phyloP scores from a whole-genome alignment of 2,329 filamentous ascomycete genomes.

The Cladosporium halotolerans region DNA sequence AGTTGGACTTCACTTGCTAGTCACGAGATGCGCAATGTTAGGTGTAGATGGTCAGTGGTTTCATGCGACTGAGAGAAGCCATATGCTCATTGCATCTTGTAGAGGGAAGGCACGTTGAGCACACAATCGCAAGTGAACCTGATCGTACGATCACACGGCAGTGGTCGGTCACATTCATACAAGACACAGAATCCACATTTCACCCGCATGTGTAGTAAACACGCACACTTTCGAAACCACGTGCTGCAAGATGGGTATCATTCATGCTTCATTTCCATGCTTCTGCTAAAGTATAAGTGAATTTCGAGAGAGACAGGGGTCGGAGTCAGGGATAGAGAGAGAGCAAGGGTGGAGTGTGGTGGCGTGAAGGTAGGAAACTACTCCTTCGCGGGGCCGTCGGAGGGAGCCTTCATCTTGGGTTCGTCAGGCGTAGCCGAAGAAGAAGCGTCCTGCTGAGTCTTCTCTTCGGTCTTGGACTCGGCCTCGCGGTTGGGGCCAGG shows the following conservation, averaged over 20 bases:
- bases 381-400: conserved; percentile 15
- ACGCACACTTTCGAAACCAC: not conserved
- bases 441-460: conserved; percentile 17
- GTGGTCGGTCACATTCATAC: no score
- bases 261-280: conserved; percentile 14
- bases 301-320: not conserved
- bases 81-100: no score
- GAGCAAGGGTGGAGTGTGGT: not conserved
- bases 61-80: no score
- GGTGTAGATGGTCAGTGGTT: no score
- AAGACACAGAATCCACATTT: not conserved
- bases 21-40: no score
- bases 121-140: no score
- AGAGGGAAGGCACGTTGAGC: no score
- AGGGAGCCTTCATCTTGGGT: conserved; percentile 23
- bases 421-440: conserved; percentile 20
- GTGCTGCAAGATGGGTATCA: conserved; percentile 13
- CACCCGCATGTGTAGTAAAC: not conserved
- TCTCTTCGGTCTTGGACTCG: conserved; percentile 30
- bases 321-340: not conserved
- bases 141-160: no score
- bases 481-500: conserved; percentile 36
- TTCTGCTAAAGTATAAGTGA: conserved; percentile 3
- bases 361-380: not conserved
- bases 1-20: no score